Evolutionary conservation across 768 basidiomycete species (phyloP), one percentile per base, ranked within the genome.

Genomic region (Multifurca ochricompacta): DNA sequence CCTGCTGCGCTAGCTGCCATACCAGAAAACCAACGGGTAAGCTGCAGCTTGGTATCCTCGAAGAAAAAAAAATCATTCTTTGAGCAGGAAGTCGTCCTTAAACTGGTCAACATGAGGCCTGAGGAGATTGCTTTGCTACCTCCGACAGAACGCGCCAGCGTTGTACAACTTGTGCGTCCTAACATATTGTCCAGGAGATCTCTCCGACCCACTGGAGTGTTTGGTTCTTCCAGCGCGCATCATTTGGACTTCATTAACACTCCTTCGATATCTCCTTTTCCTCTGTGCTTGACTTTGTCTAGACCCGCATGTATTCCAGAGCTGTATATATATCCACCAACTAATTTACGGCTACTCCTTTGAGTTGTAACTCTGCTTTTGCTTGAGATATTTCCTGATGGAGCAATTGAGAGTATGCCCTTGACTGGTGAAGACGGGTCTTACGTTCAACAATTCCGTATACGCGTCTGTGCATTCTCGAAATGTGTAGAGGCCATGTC

Each of bases 391-490:
- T 53, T 28, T 61, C 60, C 60, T 61, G 30, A 30, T 21, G 13
- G 14, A 48, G n/a, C 21, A n/a, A 23, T 44, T 18, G n/a, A 11
- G 35, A 34, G 40, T 18, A 45, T 14, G 45, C 39, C n/a, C 23
- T 32, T 16, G 28, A 7, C 16, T 18, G 18, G 30, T n/a, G 21
- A 27, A 58, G 11, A 10, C 32, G 16, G 10, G 42, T 72, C 79
- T 69, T 64, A 85, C 85, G 63, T 67, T 63, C 59, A 87, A 71
- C 49, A 90, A 67, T 66, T 86, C 84, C 11, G 77, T 73, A 60
- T 90, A 87, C 4, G 88, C 87, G 60, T 90, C 86, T 36, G 86
- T 83, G 65, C 86, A 87, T 61, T 91, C 88, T 62, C 78, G 71
- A 62, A 88, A 85, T 2, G 82, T 82, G 60, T 81, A 77, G 39